Evolutionary conservation across 163 green algal species (phyloP).

Genomic region (Botryococcus braunii): DNA sequence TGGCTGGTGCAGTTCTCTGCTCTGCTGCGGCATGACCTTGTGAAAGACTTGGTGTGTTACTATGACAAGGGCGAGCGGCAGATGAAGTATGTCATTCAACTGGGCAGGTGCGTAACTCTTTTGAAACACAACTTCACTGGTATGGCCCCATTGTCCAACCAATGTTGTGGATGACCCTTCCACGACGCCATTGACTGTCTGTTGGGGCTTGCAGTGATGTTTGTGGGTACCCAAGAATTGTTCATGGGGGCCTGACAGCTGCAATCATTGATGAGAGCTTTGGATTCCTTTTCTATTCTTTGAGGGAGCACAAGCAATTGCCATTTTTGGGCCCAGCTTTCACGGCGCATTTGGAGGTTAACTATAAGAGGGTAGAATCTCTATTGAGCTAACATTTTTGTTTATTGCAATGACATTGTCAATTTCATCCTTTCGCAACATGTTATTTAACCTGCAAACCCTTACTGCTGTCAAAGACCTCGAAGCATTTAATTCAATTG

Average conservation of each 20-base stretch:
- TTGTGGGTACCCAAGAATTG: conserved; percentile 35
- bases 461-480: no score
- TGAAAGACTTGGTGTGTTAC: conserved; percentile 39
- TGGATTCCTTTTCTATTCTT: conserved; percentile 36
- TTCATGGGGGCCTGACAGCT: conserved; percentile 36
- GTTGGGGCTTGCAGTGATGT: conserved; percentile 27
- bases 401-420: no score
- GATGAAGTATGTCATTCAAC: conserved; percentile 14
- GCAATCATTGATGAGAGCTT: conserved; percentile 51
- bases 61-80: conserved; percentile 20
- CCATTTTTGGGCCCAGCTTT: conserved; percentile 45
- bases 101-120: conserved; percentile 10
- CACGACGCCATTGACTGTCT: not conserved
- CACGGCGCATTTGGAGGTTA: conserved; percentile 38
- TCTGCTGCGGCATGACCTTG: conserved; percentile 32
- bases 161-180: not conserved
- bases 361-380: conserved; percentile 29
- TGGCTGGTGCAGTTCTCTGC: conserved; percentile 29
- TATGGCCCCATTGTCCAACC: not conserved
- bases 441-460: no score
- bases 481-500: no score
- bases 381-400: no score
- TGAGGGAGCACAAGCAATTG: conserved; percentile 16
- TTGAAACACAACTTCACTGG: not conserved
- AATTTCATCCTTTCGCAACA: no score